A percentile compares a stretch with the other conserved stretches of the same genome.
These are phyloP conservation scores for Ceratocystis eucalypticola DNA, from an alignment of 2,329 filamentous ascomycete genomes.

Conservation along the genomic window DNA sequence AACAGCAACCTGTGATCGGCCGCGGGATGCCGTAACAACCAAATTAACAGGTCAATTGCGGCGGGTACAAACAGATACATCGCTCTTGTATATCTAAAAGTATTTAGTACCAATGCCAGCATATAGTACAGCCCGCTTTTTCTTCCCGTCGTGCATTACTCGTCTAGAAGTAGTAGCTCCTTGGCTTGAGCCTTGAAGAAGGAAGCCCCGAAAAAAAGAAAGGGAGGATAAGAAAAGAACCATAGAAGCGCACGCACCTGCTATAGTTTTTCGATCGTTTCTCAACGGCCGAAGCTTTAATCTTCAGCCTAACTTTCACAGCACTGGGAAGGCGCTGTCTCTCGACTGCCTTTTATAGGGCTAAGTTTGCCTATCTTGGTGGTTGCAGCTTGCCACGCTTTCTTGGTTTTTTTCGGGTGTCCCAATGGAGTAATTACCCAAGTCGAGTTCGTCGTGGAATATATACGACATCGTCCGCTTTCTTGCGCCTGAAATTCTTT, in stretches of 20 bases:
- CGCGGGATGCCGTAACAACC: neutral
- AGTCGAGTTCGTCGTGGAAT: neutral
- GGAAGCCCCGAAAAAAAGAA: neutral
- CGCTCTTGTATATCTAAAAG: neutral
- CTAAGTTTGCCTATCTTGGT: neutral
- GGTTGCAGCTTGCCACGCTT: neutral
- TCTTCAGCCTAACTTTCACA: too few species aligned
- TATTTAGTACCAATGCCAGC: neutral
- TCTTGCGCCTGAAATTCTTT: neutral
- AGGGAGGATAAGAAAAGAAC: neutral
- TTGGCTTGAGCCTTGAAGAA: neutral
- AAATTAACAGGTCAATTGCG: neutral
- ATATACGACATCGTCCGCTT: neutral
- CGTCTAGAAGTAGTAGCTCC: neutral
- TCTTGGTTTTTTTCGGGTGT: neutral
- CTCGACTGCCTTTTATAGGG: neutral
- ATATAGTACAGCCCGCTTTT: neutral
- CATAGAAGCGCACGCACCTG: neutral
- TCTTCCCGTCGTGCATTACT: neutral
- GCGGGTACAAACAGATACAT: neutral
- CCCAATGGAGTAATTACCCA: neutral
- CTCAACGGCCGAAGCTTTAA: neutral
- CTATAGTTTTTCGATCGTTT: neutral
- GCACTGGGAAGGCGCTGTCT: neutral
- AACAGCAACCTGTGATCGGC: conserved; percentile 6